phyloP scores from a whole-genome alignment of 352 stramenopile species.

The Globisporangium nunn region DNA sequence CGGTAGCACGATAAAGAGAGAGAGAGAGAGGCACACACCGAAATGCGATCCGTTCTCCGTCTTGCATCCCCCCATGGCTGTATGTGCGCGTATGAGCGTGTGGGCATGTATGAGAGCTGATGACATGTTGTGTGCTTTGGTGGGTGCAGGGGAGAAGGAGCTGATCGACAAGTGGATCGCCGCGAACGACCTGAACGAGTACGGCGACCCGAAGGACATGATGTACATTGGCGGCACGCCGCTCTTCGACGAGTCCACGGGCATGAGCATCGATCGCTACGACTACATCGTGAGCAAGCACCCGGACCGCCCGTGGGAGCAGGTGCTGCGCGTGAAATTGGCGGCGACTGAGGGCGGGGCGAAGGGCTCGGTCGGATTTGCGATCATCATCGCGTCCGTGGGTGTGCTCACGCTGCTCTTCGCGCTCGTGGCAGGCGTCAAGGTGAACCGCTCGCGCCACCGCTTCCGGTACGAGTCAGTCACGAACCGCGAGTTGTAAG shows the following conservation, averaged over 20 bases:
- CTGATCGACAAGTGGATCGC: constrained; percentile 26
- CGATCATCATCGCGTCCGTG: constrained; percentile 15
- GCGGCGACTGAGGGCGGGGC: background rate
- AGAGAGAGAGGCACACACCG: background rate
- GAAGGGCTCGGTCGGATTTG: background rate
- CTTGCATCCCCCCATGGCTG: background rate
- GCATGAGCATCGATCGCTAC: constrained; percentile 39
- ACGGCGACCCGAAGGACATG: constrained; percentile 19
- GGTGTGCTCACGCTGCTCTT: constrained; percentile 22
- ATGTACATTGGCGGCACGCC: constrained; percentile 74
- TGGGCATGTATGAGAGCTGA: background rate
- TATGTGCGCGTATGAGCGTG: background rate
- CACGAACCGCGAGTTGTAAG: constrained; percentile 20
- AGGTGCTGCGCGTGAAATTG: constrained; percentile 13
- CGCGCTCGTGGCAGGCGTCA: constrained; percentile 22
- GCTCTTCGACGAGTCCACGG: constrained; percentile 70
- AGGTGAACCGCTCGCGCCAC: constrained; percentile 20
- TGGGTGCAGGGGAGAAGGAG: constrained; percentile 9
- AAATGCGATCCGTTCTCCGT: background rate
- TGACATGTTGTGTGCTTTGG: background rate
- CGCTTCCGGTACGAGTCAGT: constrained; percentile 56
- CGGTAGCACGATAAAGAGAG: background rate
- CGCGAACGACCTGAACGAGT: constrained; percentile 6
- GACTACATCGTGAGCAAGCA: constrained; percentile 60
- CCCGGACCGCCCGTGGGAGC: constrained; percentile 49